Evolutionary conservation across 495 filamentous ascomycete genomes (phyloP).

Genomic region (Trichodelitschia bisporula): DNA sequence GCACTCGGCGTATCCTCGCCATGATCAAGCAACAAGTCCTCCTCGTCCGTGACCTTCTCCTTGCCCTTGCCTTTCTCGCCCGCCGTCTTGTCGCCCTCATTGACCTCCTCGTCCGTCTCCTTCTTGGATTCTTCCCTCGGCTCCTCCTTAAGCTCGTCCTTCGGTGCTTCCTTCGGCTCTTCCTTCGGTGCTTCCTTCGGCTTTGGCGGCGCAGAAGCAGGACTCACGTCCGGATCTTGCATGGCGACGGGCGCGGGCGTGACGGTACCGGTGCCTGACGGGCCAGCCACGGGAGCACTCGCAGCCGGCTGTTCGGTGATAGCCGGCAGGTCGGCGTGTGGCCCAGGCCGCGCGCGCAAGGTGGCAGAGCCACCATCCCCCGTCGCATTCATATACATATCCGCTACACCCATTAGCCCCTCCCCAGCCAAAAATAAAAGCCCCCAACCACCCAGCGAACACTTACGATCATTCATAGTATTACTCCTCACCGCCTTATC

Average conservation of each 20-base stretch:
- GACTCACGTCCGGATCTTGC: background rate
- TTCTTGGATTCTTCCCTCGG: too few species aligned
- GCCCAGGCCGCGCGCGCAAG: background rate
- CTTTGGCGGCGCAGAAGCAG: background rate
- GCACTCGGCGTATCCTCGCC: too few species aligned
- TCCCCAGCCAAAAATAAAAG: background rate
- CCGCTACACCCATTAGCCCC: background rate
- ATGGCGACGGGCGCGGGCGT: background rate
- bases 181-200: constrained; percentile 5
- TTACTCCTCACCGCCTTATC: constrained; percentile 8
- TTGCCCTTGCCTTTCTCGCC: constrained; percentile 9
- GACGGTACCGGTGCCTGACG: background rate
- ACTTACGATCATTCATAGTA: constrained; percentile 5
- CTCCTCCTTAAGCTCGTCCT: constrained; percentile 8
- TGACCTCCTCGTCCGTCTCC: too few species aligned
- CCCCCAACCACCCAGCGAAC: too few species aligned
- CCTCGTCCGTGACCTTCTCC: constrained; percentile 7
- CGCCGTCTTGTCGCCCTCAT: background rate
- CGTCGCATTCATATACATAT: background rate
- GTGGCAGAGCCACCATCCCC: background rate
- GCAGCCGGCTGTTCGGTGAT: too few species aligned
- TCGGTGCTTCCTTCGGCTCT: constrained; percentile 4
- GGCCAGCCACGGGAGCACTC: background rate
- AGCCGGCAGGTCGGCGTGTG: background rate
- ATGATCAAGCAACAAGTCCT: too few species aligned